These are phyloP conservation scores for Kwoniella sp. DNA, from an alignment of 768 basidiomycete species.

Conservation along the genomic window DNA sequence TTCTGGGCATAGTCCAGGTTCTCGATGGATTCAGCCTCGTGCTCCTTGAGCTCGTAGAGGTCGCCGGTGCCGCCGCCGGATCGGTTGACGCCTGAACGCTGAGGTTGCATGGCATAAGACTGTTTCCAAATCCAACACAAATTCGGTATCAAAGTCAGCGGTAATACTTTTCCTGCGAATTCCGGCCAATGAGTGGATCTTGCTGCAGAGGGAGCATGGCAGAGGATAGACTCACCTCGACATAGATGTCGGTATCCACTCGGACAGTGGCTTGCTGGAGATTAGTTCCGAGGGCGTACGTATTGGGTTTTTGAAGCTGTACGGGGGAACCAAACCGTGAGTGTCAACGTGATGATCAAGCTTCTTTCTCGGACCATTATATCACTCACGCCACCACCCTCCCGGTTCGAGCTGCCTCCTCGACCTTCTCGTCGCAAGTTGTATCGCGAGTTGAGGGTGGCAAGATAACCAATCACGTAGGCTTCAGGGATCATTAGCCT, in stretches of 20 bases:
- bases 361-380: no score
- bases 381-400: no score
- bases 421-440: conserved; percentile 8
- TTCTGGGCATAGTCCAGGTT: conserved; percentile 9
- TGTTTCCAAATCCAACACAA: no score
- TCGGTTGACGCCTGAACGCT: conserved; percentile 2
- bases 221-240: conserved; percentile 11
- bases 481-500: conserved; percentile 14
- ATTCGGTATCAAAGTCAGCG: no score
- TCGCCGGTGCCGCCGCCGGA: no score
- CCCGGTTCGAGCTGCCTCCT: not conserved
- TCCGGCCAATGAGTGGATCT: no score
- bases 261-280: conserved; percentile 13
- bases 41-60: conserved; percentile 7
- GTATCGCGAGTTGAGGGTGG: conserved; percentile 23
- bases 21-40: not conserved
- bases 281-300: not conserved
- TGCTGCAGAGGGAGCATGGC: no score
- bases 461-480: conserved; percentile 23
- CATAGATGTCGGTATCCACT: conserved; percentile 9
- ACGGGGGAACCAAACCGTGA: no score
- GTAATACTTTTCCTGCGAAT: no score
- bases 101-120: conserved; percentile 1
- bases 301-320: not conserved
- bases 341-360: no score